Evolutionary conservation across 495 filamentous ascomycete genomes (phyloP).

Genomic region (Daldinia decipiens): DNA sequence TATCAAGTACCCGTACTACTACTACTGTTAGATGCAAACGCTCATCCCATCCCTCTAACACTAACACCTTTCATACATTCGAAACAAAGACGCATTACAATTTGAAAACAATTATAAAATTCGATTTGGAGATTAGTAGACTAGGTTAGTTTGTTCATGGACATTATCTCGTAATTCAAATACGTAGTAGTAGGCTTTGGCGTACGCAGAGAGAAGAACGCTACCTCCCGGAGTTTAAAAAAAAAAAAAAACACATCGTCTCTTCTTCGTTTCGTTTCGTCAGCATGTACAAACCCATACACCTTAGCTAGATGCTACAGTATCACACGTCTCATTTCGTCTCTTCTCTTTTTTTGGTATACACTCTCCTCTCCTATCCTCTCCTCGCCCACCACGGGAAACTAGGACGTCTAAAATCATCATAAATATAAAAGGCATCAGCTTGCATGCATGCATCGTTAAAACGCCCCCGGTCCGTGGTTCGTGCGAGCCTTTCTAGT

Average conservation of each 20-base stretch:
- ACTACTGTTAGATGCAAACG: too few relatives aligned
- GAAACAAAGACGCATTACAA: too few relatives aligned
- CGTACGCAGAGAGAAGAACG: constrained; percentile 15
- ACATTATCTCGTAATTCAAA: constrained; percentile 37
- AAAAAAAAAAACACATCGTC: neutral
- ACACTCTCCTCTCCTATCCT: constrained; percentile 28
- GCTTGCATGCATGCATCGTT: constrained; percentile 15
- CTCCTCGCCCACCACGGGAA: neutral
- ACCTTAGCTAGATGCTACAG: constrained; percentile 43
- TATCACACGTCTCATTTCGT: constrained; percentile 19
- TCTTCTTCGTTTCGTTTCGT: constrained; percentile 9
- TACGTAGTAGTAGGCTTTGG: constrained; percentile 5
- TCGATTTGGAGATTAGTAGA: neutral
- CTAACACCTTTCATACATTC: too few relatives aligned
- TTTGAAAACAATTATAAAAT: neutral
- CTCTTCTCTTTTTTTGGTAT: constrained; percentile 26
- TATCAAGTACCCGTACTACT: too few relatives aligned
- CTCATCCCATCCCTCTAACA: too few relatives aligned
- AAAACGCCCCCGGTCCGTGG: constrained; percentile 44
- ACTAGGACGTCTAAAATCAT: constrained; percentile 22
- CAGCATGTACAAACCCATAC: constrained; percentile 39
- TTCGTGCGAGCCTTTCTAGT: constrained; percentile 46
- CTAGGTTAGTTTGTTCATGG: neutral
- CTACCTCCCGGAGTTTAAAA: constrained; percentile 16
- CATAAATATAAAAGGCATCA: constrained; percentile 15